Evolutionary conservation across 345 rosid genomes (phyloP), one percentile per base, ranked within the genome.

Genomic region (Sonneratia alba): DNA sequence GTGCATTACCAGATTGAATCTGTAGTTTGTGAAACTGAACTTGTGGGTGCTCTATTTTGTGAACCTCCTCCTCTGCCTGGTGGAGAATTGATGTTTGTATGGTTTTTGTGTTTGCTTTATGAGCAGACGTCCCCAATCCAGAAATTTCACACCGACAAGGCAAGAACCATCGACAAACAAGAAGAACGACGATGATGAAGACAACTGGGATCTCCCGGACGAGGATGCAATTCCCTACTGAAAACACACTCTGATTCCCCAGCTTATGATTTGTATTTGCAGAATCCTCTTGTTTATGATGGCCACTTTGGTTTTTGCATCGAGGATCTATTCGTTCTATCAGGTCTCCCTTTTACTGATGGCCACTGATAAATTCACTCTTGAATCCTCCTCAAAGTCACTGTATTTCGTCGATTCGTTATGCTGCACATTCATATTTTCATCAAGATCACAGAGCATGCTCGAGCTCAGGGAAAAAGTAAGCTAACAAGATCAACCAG

Each of bases 131-230:
- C 53, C 75, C 0, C 6, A 57, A 2, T 59, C 49, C n/a, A 72
- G 79, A 72, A 21, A 0, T 24, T 36, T 53, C 8, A 43, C 71
- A 24, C 71, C 13, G n/a, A 42, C 6, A 55, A 72, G 67, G 79
- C 62, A 59, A 12, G 72, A 59, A 48, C 27, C 14, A 32, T 0
- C 53, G 11, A 57, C 45, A 12, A 34, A 11, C 72, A 76, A 72
- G 72, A 76, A 72, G 70, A 68, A 53, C 49, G 75, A 76, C 4
- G 75, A 71, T 12, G 79, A 76, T 0, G 75, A 76, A 14, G 79
- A 76, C 68, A 72, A 76, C 75, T 76, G 79, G 79, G 79, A 72
- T 38, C 65, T 72, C 34, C 79, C 79, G 10, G 72, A 56, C n/a
- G 78, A 59, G 24, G 67, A 37, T 32, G 21, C 65, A 24, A 61